Conservation (phyloP, 108 stramenopile genomes). For the Epipyxis sp. region DNA sequence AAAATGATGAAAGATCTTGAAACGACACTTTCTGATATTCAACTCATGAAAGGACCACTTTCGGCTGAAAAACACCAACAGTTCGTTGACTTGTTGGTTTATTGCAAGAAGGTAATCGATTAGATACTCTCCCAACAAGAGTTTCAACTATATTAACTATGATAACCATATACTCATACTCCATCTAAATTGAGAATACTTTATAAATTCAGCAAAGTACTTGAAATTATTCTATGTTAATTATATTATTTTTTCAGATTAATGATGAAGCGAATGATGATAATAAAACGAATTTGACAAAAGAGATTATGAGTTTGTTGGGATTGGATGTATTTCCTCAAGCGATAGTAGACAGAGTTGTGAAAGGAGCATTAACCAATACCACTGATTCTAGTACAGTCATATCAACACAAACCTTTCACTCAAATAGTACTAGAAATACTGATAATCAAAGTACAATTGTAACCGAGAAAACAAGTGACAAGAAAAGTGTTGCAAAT, state of each 20-base stretch:
- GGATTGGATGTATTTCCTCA: no score
- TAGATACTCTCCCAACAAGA: background rate
- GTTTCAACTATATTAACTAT: background rate
- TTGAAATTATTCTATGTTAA: background rate
- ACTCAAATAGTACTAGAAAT: background rate
- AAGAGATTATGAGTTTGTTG: no score
- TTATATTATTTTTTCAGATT: no score
- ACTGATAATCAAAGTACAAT: background rate
- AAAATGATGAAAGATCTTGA: constrained; percentile 28
- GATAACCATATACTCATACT: background rate
- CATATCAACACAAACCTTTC: background rate
- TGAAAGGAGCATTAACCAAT: background rate
- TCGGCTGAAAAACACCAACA: background rate
- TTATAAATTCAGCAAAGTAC: no score
- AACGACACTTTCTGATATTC: background rate
- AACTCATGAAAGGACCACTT: background rate
- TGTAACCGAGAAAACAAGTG: background rate
- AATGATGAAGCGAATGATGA: no score
- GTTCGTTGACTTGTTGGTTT: background rate
- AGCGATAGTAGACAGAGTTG: no score
- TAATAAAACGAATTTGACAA: no score
- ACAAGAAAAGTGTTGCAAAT: background rate
- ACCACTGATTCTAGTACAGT: background rate
- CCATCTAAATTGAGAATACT: background rate
- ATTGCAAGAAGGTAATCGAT: constrained; percentile 17